phyloP scores from a whole-genome alignment of 768 basidiomycete species.

The Rhodotorula sphaerocarpa region DNA sequence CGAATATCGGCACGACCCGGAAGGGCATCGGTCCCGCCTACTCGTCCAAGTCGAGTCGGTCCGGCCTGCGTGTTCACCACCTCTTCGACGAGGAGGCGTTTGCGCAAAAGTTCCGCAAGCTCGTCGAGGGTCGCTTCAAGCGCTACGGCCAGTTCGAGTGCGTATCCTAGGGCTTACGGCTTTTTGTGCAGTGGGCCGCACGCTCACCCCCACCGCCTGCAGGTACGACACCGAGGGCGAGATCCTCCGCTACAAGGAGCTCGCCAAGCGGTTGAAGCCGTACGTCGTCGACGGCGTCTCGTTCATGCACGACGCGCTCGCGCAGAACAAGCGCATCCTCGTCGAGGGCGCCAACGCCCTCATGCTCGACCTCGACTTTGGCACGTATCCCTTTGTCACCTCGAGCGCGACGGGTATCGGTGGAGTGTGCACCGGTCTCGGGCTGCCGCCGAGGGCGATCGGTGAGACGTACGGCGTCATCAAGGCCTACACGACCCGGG shows the following conservation, averaged over 20 bases:
- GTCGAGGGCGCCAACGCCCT: constrained; percentile 97
- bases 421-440: constrained; percentile 95
- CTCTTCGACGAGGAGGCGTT: constrained; percentile 62
- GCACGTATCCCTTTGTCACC: constrained; percentile 96
- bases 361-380: constrained; percentile 97
- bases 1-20: constrained; percentile 84
- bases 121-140: constrained; percentile 96
- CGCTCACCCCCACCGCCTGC: not conserved
- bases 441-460: constrained; percentile 80
- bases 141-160: constrained; percentile 88
- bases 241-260: constrained; percentile 78
- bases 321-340: constrained; percentile 66
- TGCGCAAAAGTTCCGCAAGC: constrained; percentile 80
- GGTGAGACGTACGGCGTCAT: constrained; percentile 85
- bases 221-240: constrained; percentile 91
- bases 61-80: constrained; percentile 91
- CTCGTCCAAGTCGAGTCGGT: constrained; percentile 92
- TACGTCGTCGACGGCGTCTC: constrained; percentile 81
- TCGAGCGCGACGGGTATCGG: constrained; percentile 88
- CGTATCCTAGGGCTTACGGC: not conserved
- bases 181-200: not conserved
- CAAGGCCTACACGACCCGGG: constrained; percentile 96
- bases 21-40: constrained; percentile 98
- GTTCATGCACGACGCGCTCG: constrained; percentile 73
- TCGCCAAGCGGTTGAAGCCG: constrained; percentile 75